phyloP scores from a whole-genome alignment of 2,329 filamentous ascomycete genomes.

The Monilinia laxa region DNA sequence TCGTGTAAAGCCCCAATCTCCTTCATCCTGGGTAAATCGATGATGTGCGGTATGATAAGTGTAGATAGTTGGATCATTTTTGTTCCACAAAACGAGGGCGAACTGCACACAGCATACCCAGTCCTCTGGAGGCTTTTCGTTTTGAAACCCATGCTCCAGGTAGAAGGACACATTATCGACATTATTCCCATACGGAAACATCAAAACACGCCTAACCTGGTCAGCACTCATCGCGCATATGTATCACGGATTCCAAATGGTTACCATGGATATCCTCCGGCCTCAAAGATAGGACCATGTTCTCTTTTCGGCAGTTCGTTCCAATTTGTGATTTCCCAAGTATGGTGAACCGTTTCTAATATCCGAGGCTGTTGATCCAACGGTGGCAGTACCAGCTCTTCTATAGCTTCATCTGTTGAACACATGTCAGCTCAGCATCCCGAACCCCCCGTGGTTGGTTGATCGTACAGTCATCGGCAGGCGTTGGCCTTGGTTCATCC shows the following conservation, averaged over 20 bases:
- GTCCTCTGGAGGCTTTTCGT: slow-evolving; percentile 74
- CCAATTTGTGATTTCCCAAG: slow-evolving; percentile 90
- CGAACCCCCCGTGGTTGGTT: not conserved
- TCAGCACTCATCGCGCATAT: slow-evolving; percentile 28
- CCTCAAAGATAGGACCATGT: slow-evolving; percentile 84
- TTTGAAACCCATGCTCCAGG: slow-evolving; percentile 87
- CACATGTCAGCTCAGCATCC: slow-evolving; percentile 29
- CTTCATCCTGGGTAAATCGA: slow-evolving; percentile 92
- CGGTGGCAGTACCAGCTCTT: slow-evolving; percentile 71
- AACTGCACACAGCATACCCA: slow-evolving; percentile 99
- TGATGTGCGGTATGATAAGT: slow-evolving; percentile 83
- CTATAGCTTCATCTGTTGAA: slow-evolving; percentile 74
- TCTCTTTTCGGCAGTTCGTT: slow-evolving; percentile 72
- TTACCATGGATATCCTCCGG: slow-evolving; percentile 83
- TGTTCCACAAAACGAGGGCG: slow-evolving; percentile 89
- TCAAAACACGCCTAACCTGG: slow-evolving; percentile 75
- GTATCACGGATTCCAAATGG: slow-evolving; percentile 34
- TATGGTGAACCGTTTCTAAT: slow-evolving; percentile 71
- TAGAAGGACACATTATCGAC: slow-evolving; percentile 94
- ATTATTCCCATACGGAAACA: slow-evolving; percentile 95
- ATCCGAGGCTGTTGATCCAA: slow-evolving; percentile 74
- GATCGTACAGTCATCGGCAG: slow-evolving; percentile 44
- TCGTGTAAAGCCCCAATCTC: slow-evolving; percentile 98
- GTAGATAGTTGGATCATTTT: slow-evolving; percentile 84
- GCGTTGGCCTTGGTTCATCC: slow-evolving; percentile 35